Evolutionary conservation across 2,329 filamentous ascomycete genomes (phyloP), one percentile per base, ranked within the genome.

Genomic region (Hypoxylon sp.): DNA sequence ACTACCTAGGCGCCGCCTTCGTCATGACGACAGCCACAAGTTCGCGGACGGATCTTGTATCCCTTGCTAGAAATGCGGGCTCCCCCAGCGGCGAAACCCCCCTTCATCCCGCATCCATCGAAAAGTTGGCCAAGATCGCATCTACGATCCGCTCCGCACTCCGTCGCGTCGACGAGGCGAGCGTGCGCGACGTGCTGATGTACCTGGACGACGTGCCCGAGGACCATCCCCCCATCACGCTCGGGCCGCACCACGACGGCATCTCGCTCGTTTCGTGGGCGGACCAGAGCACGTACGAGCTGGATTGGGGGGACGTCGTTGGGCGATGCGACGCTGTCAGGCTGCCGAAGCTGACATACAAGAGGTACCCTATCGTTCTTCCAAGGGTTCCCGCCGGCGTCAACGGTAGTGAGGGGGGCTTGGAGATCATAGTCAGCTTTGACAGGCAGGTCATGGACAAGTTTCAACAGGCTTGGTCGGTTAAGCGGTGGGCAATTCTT

Each of bases 181-280:
- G 51, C 10, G 59, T 69, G 27, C 53, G 58, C 9, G 37, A 58
- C n/a, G 54, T 65, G 3, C 15, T 72, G 4, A 33, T 31, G 13
- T 69, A 60, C 20, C 43, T 69, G 21, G 55, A 62, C 11, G 20
- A 42, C 2, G 60, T 60, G 7, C 6, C 56, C 1, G 52, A 55
- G 8, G 18, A 48, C 13, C 37, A 53, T 37, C 54, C 48, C 3
- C 48, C 51, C 4, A 55, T 67, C 27, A 58, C 48, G 4, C 46
- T 67, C 13, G 67, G 64, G 4, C 67, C 64, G 4, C 63, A 40
- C 2, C 62, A 64, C 23, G 59, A 61, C 29, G 62, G 58, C 7
- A 62, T 69, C 4, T 70, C 68, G n/a, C 63, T 72, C 10, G 69
- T 72, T n/a, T 72, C 70, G 7, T 73, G 71, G 70, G 71, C 71